These are phyloP conservation scores for Mortierella sp. DNA, from an alignment of 371 early-diverging fungal genomes.

Conservation along the genomic window DNA sequence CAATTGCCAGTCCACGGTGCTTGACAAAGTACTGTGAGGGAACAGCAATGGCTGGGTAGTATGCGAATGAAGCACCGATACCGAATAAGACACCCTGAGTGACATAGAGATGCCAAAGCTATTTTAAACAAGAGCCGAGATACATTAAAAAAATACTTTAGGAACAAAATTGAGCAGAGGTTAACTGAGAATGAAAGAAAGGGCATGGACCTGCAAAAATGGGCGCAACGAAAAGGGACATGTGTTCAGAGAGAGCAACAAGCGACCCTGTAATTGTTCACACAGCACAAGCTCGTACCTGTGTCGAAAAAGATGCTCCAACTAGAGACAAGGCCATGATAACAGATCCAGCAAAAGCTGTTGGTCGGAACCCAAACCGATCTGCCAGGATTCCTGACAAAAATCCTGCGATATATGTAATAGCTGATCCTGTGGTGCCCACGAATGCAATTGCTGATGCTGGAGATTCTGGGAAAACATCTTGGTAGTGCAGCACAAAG, in stretches of 20 bases:
- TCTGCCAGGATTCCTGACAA: conserved; percentile 59
- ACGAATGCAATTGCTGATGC: conserved; percentile 62
- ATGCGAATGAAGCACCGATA: conserved; percentile 72
- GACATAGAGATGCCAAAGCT: conserved; percentile 75
- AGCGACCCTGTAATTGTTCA: too few relatives aligned
- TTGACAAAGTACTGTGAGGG: conserved; percentile 70
- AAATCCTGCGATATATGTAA: conserved; percentile 60
- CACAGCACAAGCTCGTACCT: conserved; percentile 16
- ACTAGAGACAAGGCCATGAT: conserved; percentile 59
- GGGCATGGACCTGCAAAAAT: too few relatives aligned
- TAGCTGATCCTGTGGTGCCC: conserved; percentile 60
- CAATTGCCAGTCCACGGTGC: conserved; percentile 73
- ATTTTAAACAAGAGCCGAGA: neutral
- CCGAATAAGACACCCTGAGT: conserved; percentile 80
- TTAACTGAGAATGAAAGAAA: neutral
- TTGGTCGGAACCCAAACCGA: conserved; percentile 58
- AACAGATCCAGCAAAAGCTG: conserved; percentile 51
- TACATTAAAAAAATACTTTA: neutral
- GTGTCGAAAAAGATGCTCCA: conserved; percentile 51
- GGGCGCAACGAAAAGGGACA: too few relatives aligned
- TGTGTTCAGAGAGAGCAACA: too few relatives aligned
- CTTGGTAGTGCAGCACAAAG: conserved; percentile 63
- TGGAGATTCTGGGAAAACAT: conserved; percentile 44
- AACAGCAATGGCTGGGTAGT: conserved; percentile 63
- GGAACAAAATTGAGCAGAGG: too few relatives aligned